Evolutionary conservation across 306 rosid genomes (phyloP), one percentile per base, ranked within the genome.

Genomic region (Medicago ruthenica): DNA sequence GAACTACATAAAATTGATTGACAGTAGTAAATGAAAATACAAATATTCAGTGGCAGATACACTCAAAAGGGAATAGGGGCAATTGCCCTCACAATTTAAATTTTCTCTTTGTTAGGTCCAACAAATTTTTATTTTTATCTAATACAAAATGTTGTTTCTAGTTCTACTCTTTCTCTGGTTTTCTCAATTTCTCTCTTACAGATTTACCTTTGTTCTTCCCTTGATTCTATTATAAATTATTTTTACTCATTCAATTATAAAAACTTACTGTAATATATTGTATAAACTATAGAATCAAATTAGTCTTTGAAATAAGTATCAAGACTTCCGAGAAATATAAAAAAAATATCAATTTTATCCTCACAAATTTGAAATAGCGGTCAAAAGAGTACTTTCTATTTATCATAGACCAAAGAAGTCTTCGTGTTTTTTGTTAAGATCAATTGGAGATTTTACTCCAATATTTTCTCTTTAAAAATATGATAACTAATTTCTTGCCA

Each of bases 1-100:
- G 11, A 85, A 37, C 42, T 24, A 17, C 47, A 75, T 62, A 47
- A 72, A 77, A 77, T 40, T 42, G n/a, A 73, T 58, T 53, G 45
- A 61, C 59, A 50, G 24, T 62, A 50, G 78, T 39, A 72, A 81
- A 75, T n/a, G 17, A 65, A 77, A 18, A 60, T 1, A 76, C 34
- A 73, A 21, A 77, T 45, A 61, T 40, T 40, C 44, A 40, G 44
- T 8, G 44, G 11, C 5, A 4, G 15, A 11, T 12, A 45, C 51
- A 45, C n/a, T 45, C 51, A 12, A 45, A 45, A 45, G 7, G 16
- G 7, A 45, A 45, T 45, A 11, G 51, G n/a, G n/a, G 51, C 51
- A 45, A 13, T 45, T 12, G n/a, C 5, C 51, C 16, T 6, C 51
- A 45, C n/a, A 45, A 1, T 45, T 45, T 45, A 13, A 45, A 27